Percentiles rank a stretch among this genome's conserved stretches.
Evolutionary conservation across 1,284 basidiomycete species (phyloP).

Genomic region (Flammula alnicola): DNA sequence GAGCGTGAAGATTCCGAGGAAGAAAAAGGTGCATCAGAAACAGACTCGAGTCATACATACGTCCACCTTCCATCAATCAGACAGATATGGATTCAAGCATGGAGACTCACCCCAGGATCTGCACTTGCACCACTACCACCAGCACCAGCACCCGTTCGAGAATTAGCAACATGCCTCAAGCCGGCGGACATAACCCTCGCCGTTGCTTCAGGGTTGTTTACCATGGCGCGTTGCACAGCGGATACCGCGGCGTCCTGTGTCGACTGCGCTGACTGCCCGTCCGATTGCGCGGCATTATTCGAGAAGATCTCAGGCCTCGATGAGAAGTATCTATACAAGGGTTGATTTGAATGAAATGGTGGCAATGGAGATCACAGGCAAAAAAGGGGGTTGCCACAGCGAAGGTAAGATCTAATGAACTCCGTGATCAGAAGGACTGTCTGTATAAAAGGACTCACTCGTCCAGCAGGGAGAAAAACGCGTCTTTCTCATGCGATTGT

Average conservation of each 20-base stretch:
- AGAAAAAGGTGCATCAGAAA: constrained; percentile 17
- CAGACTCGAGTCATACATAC: constrained; percentile 11
- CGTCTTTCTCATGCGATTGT: constrained; percentile 68
- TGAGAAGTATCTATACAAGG: constrained; percentile 65
- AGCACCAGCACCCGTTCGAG: constrained; percentile 5
- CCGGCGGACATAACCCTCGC: constrained; percentile 48
- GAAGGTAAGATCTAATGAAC: constrained; percentile 7
- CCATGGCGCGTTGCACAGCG: constrained; percentile 53
- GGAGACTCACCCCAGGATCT: constrained; percentile 25
- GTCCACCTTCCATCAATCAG: constrained; percentile 20
- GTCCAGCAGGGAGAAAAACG: constrained; percentile 78
- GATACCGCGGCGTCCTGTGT: constrained; percentile 42
- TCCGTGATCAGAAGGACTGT: constrained; percentile 4
- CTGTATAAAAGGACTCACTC: constrained; percentile 54
- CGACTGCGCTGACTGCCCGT: constrained; percentile 23
- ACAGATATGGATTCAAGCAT: constrained; percentile 20
- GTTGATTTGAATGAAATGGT: constrained; percentile 14
- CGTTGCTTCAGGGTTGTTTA: constrained; percentile 47
- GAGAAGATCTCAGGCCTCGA: constrained; percentile 70
- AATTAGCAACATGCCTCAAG: constrained; percentile 38
- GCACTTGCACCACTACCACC: constrained; percentile 16
- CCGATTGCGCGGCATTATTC: constrained; percentile 24
- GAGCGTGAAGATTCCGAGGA: constrained; percentile 8
- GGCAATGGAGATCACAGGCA: constrained; percentile 19
- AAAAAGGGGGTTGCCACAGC: constrained; percentile 17